phyloP scores from a whole-genome alignment of 148 eudicot species.

The Fagopyrum esculentum region DNA sequence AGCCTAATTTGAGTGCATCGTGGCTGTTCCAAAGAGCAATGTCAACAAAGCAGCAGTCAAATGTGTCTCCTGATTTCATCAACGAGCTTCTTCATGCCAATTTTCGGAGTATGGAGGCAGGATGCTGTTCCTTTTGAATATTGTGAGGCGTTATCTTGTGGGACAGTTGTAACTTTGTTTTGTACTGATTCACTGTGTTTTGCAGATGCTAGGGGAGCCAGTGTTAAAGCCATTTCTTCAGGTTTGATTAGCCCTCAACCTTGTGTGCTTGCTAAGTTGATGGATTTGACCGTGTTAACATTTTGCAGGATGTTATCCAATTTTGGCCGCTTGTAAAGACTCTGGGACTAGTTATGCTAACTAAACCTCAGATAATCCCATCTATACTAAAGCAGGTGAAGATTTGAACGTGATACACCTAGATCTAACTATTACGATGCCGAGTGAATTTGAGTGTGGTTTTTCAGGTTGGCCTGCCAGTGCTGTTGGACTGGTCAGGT shows the following conservation, averaged over 20 bases:
- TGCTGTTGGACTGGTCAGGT: slow-evolving; percentile 82
- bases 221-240: slow-evolving; percentile 96
- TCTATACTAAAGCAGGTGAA: slow-evolving; percentile 90
- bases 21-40: slow-evolving; percentile 99
- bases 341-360: slow-evolving; percentile 81
- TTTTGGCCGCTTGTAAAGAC: slow-evolving; percentile 99
- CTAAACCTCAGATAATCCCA: slow-evolving; percentile 72
- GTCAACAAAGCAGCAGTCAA: slow-evolving; percentile 76
- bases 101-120: slow-evolving; percentile 91
- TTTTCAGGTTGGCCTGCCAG: slow-evolving; percentile 84
- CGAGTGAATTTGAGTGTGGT: not conserved
- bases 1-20: slow-evolving; percentile 94
- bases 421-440: too few relatives aligned
- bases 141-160: not conserved
- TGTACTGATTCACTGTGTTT: slow-evolving; percentile 1
- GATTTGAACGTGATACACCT: not conserved
- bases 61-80: slow-evolving; percentile 78
- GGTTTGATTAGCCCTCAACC: slow-evolving; percentile 30
- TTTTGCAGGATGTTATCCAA: slow-evolving; percentile 86
- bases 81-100: slow-evolving; percentile 72
- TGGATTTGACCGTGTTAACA: not conserved
- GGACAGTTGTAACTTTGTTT: not conserved
- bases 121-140: not conserved
- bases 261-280: not conserved
- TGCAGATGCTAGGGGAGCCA: slow-evolving; percentile 91